A percentile compares a stretch with the other conserved stretches of the same genome.
Evolutionary conservation across 495 filamentous ascomycete species (phyloP).

Genomic region (Aspergillus sclerotioniger): DNA sequence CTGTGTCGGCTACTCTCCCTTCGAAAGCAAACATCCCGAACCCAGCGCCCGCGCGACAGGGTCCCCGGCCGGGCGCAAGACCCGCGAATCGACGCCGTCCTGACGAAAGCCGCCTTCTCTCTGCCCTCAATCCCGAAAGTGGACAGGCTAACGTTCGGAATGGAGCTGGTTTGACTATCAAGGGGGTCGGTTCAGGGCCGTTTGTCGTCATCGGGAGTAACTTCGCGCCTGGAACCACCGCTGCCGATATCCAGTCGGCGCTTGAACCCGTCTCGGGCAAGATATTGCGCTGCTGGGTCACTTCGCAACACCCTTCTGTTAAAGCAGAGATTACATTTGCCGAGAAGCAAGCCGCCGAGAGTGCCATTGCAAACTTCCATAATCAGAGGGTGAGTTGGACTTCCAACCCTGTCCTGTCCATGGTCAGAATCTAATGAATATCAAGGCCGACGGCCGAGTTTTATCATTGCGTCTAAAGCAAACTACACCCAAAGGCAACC

Average conservation of each 20-base stretch:
- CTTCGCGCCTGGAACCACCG: slow-evolving; percentile 89
- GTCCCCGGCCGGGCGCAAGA: slow-evolving; percentile 27
- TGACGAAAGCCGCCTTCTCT: slow-evolving; percentile 37
- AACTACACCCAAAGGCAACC: slow-evolving; percentile 30
- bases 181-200: slow-evolving; percentile 70
- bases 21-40: slow-evolving; percentile 30
- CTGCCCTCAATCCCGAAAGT: slow-evolving; percentile 31
- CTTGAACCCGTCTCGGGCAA: slow-evolving; percentile 70
- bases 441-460: slow-evolving; percentile 79
- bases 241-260: slow-evolving; percentile 88
- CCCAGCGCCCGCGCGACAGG: slow-evolving; percentile 21
- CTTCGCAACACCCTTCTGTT: slow-evolving; percentile 69
- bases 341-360: slow-evolving; percentile 73
- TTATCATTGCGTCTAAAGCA: slow-evolving; percentile 73
- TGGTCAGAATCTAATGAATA: slow-evolving; percentile 22
- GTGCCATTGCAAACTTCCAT: slow-evolving; percentile 79
- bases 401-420: neutral
- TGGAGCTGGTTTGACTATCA: slow-evolving; percentile 65
- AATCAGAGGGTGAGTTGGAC: slow-evolving; percentile 67
- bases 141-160: slow-evolving; percentile 29
- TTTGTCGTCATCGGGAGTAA: slow-evolving; percentile 84
- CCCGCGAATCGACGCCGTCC: slow-evolving; percentile 34
- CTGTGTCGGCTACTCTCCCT: slow-evolving; percentile 39
- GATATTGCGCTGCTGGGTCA: slow-evolving; percentile 68
- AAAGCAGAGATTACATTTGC: slow-evolving; percentile 84